phyloP scores from a whole-genome alignment of 345 rosid genomes.

The Syzygium aqueum region DNA sequence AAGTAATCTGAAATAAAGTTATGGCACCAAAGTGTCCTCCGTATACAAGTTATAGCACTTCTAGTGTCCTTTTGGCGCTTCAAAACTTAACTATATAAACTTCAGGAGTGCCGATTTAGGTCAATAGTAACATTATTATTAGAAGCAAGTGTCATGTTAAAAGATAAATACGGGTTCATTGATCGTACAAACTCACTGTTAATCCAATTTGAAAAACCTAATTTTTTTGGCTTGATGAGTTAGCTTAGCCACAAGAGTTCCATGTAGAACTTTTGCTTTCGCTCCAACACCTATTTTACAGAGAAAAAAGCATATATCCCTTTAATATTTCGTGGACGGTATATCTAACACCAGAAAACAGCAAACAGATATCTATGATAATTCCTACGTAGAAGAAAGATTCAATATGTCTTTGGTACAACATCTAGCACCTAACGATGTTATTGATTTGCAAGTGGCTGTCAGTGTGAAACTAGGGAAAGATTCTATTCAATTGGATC shows the following conservation, averaged over 20 bases:
- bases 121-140: background rate
- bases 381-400: background rate
- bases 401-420: background rate
- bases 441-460: background rate
- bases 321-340: background rate
- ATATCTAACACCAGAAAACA: background rate
- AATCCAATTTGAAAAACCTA: background rate
- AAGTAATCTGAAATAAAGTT: no score
- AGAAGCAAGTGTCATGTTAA: rapidly evolving
- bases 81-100: no score
- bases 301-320: background rate
- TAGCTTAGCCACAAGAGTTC: background rate
- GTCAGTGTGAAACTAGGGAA: background rate
- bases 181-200: background rate
- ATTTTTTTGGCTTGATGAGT: background rate
- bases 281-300: background rate
- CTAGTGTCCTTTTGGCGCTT: no score
- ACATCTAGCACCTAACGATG: background rate
- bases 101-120: no score
- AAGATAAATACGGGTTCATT: background rate
- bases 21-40: no score
- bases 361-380: background rate
- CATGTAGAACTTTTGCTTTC: background rate
- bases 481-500: background rate
- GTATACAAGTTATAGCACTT: no score